A percentile compares a stretch with the other conserved stretches of the same genome.
Evolutionary conservation across 1,139 yeast species (phyloP).

Genomic region (Taiozyma onychis): DNA sequence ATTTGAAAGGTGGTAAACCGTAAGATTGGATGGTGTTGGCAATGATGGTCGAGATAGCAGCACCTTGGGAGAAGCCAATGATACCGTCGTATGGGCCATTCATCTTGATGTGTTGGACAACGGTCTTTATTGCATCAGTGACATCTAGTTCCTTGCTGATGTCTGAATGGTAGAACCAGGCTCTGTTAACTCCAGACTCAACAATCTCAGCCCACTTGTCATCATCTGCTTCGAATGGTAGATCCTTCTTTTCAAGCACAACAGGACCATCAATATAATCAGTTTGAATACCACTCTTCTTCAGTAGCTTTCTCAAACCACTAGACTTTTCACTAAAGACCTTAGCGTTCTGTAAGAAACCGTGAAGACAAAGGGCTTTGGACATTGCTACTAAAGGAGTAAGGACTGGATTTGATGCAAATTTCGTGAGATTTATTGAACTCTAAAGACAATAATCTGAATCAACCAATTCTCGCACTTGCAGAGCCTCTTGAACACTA

Average conservation of each 20-base stretch:
- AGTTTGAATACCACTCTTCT: slow-evolving; percentile 62
- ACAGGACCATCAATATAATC: slow-evolving; percentile 78
- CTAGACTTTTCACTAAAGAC: slow-evolving; percentile 75
- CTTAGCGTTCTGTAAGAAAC: slow-evolving; percentile 65
- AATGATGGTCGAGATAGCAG: slow-evolving; percentile 66
- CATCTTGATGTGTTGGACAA: slow-evolving; percentile 48
- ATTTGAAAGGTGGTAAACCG: slow-evolving; percentile 38
- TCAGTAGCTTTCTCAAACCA: slow-evolving; percentile 66
- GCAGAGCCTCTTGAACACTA: neutral
- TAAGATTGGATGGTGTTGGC: slow-evolving; percentile 40
- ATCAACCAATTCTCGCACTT: neutral
- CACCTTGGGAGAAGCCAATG: slow-evolving; percentile 92
- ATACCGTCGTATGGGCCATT: slow-evolving; percentile 89
- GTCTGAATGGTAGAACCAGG: slow-evolving; percentile 52
- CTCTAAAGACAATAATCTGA: no score
- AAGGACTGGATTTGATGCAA: neutral
- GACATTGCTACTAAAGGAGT: slow-evolving; percentile 2
- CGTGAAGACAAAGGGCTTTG: slow-evolving; percentile 48
- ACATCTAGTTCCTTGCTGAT: slow-evolving; percentile 33
- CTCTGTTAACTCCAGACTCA: slow-evolving; percentile 46
- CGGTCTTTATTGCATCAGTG: slow-evolving; percentile 42
- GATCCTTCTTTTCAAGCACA: slow-evolving; percentile 54
- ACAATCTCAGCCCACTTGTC: slow-evolving; percentile 39
- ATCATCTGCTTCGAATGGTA: slow-evolving; percentile 54
- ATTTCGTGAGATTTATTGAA: neutral